phyloP scores from a whole-genome alignment of 768 basidiomycete genomes.

The Calvatia gigantea region DNA sequence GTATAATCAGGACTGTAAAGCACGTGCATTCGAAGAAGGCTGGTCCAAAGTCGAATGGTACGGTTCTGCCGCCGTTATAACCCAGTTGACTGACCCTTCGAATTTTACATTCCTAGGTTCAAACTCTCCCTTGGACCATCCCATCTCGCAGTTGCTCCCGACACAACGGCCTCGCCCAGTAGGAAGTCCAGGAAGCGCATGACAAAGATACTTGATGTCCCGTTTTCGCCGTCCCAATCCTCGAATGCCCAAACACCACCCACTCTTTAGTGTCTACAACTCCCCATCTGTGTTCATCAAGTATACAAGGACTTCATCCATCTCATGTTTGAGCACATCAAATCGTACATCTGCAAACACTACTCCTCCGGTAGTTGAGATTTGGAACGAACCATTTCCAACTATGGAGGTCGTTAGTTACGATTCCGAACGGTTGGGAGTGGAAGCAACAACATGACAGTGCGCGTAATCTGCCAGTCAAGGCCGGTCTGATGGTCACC shows the following conservation, averaged over 20 bases:
- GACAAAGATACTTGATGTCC: too few relatives aligned
- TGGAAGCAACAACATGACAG: background rate
- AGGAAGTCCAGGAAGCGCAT: too few relatives aligned
- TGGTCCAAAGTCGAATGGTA: slow-evolving; percentile 22
- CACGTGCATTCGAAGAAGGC: background rate
- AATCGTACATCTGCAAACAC: slow-evolving; percentile 15
- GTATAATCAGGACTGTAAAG: background rate
- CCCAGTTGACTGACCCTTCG: background rate
- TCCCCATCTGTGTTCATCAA: slow-evolving; percentile 18
- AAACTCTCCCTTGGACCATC: slow-evolving; percentile 21
- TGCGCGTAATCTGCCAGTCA: background rate
- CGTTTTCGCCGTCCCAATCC: too few relatives aligned
- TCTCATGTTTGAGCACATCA: slow-evolving; percentile 20
- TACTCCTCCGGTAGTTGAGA: slow-evolving; percentile 2
- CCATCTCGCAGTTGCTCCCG: slow-evolving; percentile 5
- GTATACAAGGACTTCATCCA: slow-evolving; percentile 22
- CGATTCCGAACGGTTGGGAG: slow-evolving; percentile 24
- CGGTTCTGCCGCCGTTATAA: too few relatives aligned
- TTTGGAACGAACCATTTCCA: slow-evolving; percentile 14
- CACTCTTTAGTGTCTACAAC: slow-evolving; percentile 7
- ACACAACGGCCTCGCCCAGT: background rate
- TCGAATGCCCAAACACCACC: background rate
- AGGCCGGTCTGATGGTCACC: background rate
- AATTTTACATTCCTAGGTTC: slow-evolving; percentile 18
- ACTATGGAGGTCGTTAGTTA: slow-evolving; percentile 21